Evolutionary conservation across 768 basidiomycete genomes (phyloP), one percentile per base, ranked within the genome.

Genomic region (Suillus paluster): DNA sequence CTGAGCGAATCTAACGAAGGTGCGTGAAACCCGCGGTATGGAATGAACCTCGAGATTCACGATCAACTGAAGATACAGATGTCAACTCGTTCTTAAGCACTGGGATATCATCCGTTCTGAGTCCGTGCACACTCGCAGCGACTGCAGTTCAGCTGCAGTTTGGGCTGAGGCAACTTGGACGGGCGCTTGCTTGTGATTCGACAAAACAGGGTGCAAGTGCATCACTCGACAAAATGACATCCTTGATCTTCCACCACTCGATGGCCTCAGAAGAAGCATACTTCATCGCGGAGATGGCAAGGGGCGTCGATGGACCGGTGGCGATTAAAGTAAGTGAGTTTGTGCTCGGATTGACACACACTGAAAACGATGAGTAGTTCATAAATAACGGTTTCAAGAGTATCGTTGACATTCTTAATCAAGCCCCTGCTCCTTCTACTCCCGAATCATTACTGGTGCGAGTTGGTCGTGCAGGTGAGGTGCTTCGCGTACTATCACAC

Each of bases 51-150:
- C 17, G 21, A 33, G 36, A 33, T n/a, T 61, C 36, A 67, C 65
- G 49, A 48, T 59, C 49, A 1, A 66, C 66, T 45, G 21, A 41
- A 72, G 73, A 74, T 38, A 70, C 73, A 76, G 83, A 85, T 58
- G 76, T 82, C 21, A 84, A 85, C 42, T 49, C 72, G 2, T 76
- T 84, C 56, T 82, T 81, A 55, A 84, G 83, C 59, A 87, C 86
- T 82, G 83, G 85, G 21, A 82, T 88, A 14, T 86, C 86, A 0
- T 86, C 85, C 11, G 77, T 90, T 36, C 77, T 94, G 33, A 92
- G 90, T 63, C 92, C 91, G 1, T 94, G 92, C 91, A 91, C 90
- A 68, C 83, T 94, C 27, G 86, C 90, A 11, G 90, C 90, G 3
- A 92, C 93, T 0, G 87, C 89, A 6, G 89, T 93, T 59, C 88